A percentile compares a stretch with the other conserved stretches of the same genome.
phyloP scores from a whole-genome alignment of 768 basidiomycete species.

The Russula compacta region DNA sequence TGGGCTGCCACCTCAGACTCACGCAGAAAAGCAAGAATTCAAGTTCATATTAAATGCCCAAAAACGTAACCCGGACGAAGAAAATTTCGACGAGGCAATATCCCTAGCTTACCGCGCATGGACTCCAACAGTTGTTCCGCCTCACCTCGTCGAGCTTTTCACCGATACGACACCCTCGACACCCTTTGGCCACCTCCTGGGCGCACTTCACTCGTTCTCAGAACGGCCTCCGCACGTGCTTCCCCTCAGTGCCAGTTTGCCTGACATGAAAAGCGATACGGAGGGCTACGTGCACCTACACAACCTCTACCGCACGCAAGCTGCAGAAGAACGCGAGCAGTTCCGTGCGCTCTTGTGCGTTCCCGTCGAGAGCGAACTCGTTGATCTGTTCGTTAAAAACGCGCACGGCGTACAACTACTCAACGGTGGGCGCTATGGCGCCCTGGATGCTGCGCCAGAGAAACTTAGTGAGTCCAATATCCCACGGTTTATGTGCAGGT shows the following conservation, averaged over 20 bases:
- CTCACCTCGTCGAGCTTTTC: constrained; percentile 17
- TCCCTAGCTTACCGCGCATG: constrained; percentile 79
- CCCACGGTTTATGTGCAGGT: background rate
- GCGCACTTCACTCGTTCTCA: constrained; percentile 62
- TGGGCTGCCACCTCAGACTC: constrained; percentile 45
- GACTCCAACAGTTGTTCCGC: constrained; percentile 41
- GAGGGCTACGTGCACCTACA: constrained; percentile 76
- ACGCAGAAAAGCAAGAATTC: constrained; percentile 67
- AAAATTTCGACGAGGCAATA: constrained; percentile 95
- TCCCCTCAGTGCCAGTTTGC: constrained; percentile 79
- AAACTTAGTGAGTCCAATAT: constrained; percentile 37
- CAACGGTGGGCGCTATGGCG: constrained; percentile 53
- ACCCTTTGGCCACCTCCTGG: constrained; percentile 33
- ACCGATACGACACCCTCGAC: background rate
- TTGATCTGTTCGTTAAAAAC: constrained; percentile 75
- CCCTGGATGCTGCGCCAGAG: constrained; percentile 40
- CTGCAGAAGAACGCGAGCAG: constrained; percentile 56
- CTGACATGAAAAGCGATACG: constrained; percentile 95
- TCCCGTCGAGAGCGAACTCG: constrained; percentile 39
- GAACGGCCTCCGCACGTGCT: constrained; percentile 50
- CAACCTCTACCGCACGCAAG: constrained; percentile 70
- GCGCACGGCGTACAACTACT: constrained; percentile 63
- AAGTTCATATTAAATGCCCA: constrained; percentile 54
- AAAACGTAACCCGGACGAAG: constrained; percentile 76
- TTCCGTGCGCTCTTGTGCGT: constrained; percentile 36